Percentiles rank a stretch among this genome's conserved stretches.
Conservation (phyloP, 352 stramenopile species). For the Phytophthora palmivora region DNA sequence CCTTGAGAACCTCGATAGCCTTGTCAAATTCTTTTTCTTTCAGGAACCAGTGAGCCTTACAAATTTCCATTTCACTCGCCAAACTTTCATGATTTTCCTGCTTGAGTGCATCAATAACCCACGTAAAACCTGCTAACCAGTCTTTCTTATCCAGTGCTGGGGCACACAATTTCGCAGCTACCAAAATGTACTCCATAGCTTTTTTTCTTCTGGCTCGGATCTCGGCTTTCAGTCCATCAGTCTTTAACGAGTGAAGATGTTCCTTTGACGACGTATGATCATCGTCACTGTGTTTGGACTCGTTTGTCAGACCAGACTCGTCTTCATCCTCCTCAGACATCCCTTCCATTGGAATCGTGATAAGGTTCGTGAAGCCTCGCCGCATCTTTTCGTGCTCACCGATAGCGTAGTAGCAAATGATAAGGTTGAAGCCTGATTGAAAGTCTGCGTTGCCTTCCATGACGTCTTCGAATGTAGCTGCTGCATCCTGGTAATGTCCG, state of each 20-base stretch:
- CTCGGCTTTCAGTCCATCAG: conserved; percentile 79
- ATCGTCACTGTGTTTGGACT: conserved; percentile 54
- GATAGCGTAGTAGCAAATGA: conserved; percentile 97
- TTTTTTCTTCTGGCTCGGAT: conserved; percentile 81
- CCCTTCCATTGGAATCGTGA: conserved; percentile 91
- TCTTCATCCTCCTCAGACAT: conserved; percentile 89
- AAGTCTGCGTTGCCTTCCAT: conserved; percentile 95
- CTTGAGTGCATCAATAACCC: conserved; percentile 94
- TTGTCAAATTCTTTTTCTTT: conserved; percentile 94
- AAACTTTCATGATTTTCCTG: conserved; percentile 90
- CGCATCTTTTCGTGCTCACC: conserved; percentile 96
- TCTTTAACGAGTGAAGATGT: conserved; percentile 70
- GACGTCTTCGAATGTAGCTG: conserved; percentile 95
- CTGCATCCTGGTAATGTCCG: conserved; percentile 94
- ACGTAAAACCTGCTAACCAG: conserved; percentile 93
- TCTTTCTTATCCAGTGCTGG: conserved; percentile 93
- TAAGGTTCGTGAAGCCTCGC: conserved; percentile 91
- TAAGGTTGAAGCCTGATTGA: conserved; percentile 96
- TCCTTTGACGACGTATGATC: conserved; percentile 50
- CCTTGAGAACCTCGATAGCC: conserved; percentile 94
- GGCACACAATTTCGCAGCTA: conserved; percentile 94
- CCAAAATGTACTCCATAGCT: conserved; percentile 92
- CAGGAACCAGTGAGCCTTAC: conserved; percentile 90
- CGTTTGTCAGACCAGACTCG: conserved; percentile 61
- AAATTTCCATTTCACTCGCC: conserved; percentile 93